Evolutionary conservation across 1,139 yeast species (phyloP).

Genomic region (Yamadazyma songkhlaensis): DNA sequence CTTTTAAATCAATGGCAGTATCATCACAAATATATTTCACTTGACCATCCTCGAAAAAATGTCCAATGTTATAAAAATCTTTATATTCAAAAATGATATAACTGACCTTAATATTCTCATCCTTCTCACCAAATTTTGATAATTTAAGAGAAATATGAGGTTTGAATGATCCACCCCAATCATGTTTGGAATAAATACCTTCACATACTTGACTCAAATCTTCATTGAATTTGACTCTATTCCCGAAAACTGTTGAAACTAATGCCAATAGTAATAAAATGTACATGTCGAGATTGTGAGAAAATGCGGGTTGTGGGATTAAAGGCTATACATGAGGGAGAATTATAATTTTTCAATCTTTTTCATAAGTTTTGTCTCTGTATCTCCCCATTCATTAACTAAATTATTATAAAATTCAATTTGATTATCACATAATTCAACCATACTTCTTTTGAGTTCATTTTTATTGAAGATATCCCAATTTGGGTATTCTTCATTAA

Average conservation of each 20-base stretch:
- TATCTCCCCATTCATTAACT: constrained; percentile 68
- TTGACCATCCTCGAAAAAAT: constrained; percentile 27
- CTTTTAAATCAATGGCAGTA: constrained; percentile 51
- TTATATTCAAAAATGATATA: constrained; percentile 80
- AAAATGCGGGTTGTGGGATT: too few species aligned
- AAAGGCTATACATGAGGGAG: neutral
- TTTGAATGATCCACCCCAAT: constrained; percentile 77
- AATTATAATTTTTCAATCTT: neutral
- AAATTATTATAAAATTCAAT: constrained; percentile 72
- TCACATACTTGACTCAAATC: constrained; percentile 67
- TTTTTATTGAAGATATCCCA: constrained; percentile 79
- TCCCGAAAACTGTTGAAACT: constrained; percentile 27
- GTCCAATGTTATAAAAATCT: constrained; percentile 72
- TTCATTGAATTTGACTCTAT: constrained; percentile 48
- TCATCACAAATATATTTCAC: constrained; percentile 73
- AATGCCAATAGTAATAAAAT: constrained; percentile 1
- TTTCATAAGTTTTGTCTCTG: constrained; percentile 27
- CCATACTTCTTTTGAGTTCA: constrained; percentile 71
- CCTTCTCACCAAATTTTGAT: constrained; percentile 23
- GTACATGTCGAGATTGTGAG: constrained; percentile 1
- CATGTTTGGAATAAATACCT: constrained; percentile 84
- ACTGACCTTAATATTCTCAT: constrained; percentile 48
- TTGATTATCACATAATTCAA: constrained; percentile 71
- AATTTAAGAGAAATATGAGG: constrained; percentile 62
- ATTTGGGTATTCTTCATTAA: constrained; percentile 75